Conservation (phyloP, 306 rosid species). For the Cucumis cinereus region DNA sequence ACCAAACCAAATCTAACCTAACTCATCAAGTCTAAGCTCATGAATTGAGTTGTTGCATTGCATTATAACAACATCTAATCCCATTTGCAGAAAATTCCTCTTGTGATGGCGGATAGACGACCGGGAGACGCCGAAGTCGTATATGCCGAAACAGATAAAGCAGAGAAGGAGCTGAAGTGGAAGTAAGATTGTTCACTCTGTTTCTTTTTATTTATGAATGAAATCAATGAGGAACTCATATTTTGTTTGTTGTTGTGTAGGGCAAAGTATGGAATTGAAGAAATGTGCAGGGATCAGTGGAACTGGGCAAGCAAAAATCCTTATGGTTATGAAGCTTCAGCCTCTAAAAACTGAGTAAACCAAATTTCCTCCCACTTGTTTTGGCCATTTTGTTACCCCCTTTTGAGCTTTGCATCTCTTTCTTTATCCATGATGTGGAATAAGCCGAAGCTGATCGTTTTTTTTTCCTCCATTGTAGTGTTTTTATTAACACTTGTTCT, state of each 20-base stretch:
- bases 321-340: conserved; percentile 59
- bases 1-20: too few species aligned
- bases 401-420: background rate
- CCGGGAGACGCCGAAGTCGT: conserved; percentile 91
- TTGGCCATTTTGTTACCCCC: background rate
- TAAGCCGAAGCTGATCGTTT: background rate
- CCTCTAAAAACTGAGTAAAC: conserved; percentile 17
- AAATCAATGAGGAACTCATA: background rate
- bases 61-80: background rate
- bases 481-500: background rate
- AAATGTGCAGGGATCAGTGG: conserved; percentile 99
- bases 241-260: conserved; percentile 21
- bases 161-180: conserved; percentile 80
- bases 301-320: conserved; percentile 99
- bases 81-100: conserved; percentile 61
- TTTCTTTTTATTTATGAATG: background rate
- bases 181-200: conserved; percentile 38
- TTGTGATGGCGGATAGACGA: conserved; percentile 67
- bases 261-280: conserved; percentile 74
- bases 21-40: background rate
- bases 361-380: too few species aligned
- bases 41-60: background rate
- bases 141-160: conserved; percentile 86
- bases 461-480: background rate
- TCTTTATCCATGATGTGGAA: background rate